These are phyloP conservation scores for Mortierella polycephala DNA, from an alignment of 371 early-diverging fungal genomes.

Conservation along the genomic window DNA sequence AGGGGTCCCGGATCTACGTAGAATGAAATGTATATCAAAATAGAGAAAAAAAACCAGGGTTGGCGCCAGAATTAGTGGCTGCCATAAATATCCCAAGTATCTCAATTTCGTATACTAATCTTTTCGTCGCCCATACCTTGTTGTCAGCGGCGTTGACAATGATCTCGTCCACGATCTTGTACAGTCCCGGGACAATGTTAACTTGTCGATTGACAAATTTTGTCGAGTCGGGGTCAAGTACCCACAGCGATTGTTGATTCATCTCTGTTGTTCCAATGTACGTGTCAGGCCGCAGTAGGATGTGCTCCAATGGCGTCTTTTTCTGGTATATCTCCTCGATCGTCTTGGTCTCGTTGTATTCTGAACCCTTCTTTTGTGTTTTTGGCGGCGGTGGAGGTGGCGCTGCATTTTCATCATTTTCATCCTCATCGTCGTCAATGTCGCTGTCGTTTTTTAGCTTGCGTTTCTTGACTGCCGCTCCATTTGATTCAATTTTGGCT, in stretches of 20 bases:
- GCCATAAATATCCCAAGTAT: neutral
- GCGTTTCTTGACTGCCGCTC: slow-evolving; percentile 29
- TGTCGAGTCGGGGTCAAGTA: slow-evolving; percentile 73
- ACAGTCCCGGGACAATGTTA: slow-evolving; percentile 96
- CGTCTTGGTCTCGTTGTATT: slow-evolving; percentile 58
- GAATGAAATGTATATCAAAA: neutral
- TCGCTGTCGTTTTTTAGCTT: slow-evolving; percentile 27
- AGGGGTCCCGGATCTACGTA: slow-evolving; percentile 87
- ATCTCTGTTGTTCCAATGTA: slow-evolving; percentile 99
- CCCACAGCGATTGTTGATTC: slow-evolving; percentile 89
- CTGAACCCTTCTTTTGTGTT: slow-evolving; percentile 44
- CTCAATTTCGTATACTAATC: no score
- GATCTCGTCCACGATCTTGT: slow-evolving; percentile 99
- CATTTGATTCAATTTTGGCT: slow-evolving; percentile 1
- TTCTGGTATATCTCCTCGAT: slow-evolving; percentile 99
- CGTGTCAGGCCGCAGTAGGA: slow-evolving; percentile 98
- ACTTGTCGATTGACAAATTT: slow-evolving; percentile 81
- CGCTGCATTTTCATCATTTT: slow-evolving; percentile 12
- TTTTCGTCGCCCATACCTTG: slow-evolving; percentile 71
- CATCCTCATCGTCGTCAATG: slow-evolving; percentile 10
- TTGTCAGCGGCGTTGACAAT: slow-evolving; percentile 98
- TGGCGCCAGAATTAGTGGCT: neutral
- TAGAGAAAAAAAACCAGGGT: neutral
- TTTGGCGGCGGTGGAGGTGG: slow-evolving; percentile 40
- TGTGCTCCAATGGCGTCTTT: slow-evolving; percentile 99